These are phyloP conservation scores for Stephanodiscus minutulus DNA, from an alignment of 108 stramenopile species.

Conservation along the genomic window DNA sequence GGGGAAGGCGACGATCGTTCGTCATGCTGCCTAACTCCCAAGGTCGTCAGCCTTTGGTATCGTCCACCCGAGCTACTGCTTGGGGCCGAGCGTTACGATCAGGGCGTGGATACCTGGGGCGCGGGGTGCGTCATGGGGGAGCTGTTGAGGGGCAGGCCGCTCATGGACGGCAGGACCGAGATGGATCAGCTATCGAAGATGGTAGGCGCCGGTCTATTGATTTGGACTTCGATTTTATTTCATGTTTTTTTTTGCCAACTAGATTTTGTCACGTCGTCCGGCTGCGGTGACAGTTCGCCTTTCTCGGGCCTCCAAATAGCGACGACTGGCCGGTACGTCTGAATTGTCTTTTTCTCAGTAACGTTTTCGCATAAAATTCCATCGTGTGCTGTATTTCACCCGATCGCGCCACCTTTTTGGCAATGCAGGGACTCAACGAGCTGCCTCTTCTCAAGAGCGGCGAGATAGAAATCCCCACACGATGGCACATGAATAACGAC, in stretches of 20 bases:
- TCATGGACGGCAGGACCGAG: constrained; percentile 80
- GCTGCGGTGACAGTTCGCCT: constrained; percentile 31
- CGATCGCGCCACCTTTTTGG: not conserved
- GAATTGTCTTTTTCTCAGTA: not conserved
- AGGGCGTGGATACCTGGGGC: constrained; percentile 83
- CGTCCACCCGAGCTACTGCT: constrained; percentile 90
- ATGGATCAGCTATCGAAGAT: constrained; percentile 83
- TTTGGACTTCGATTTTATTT: not conserved
- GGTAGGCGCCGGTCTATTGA: constrained; percentile 9
- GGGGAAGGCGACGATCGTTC: not conserved
- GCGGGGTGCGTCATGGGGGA: constrained; percentile 90
- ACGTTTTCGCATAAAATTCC: not conserved
- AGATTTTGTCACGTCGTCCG: not conserved
- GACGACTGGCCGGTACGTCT: constrained; percentile 43
- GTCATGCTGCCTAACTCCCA: constrained; percentile 67
- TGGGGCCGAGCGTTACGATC: constrained; percentile 59
- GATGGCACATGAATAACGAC: constrained; percentile 34
- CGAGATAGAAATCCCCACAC: constrained; percentile 41
- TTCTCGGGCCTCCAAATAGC: constrained; percentile 58
- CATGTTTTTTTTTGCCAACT: not conserved
- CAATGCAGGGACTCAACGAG: constrained; percentile 22
- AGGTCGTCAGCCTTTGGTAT: constrained; percentile 94
- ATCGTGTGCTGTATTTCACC: constrained; percentile 44
- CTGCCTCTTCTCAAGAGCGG: constrained; percentile 45
- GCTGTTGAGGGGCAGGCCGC: constrained; percentile 74